These are phyloP conservation scores for Xylaria venustula DNA, from an alignment of 495 filamentous ascomycete genomes.

Conservation along the genomic window DNA sequence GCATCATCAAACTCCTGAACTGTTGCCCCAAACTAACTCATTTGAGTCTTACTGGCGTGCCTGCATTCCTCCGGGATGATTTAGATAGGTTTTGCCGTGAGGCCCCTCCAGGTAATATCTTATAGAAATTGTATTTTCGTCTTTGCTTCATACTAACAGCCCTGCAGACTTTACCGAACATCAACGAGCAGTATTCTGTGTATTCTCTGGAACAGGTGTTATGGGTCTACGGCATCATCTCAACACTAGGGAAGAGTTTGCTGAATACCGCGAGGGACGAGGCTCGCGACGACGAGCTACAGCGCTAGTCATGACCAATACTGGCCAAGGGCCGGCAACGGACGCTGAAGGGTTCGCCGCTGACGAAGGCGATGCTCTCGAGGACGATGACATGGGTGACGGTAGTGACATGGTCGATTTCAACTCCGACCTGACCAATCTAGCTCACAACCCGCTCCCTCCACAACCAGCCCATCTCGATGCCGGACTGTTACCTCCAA, in stretches of 20 bases:
- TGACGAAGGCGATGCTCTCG: slow-evolving; percentile 38
- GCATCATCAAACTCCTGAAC: slow-evolving; percentile 85
- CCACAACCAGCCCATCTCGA: slow-evolving; percentile 18
- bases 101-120: slow-evolving; percentile 65
- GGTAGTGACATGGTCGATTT: slow-evolving; percentile 41
- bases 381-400: slow-evolving; percentile 46
- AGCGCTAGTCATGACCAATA: slow-evolving; percentile 7
- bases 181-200: slow-evolving; percentile 93
- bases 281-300: slow-evolving; percentile 1
- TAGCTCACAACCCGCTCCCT: slow-evolving; percentile 7
- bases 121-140: background rate
- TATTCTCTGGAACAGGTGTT: slow-evolving; percentile 91
- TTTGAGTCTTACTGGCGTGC: slow-evolving; percentile 92
- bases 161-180: slow-evolving; percentile 87
- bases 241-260: slow-evolving; percentile 51
- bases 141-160: slow-evolving; percentile 26
- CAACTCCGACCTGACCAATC: slow-evolving; percentile 12
- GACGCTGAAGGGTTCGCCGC: slow-evolving; percentile 26
- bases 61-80: slow-evolving; percentile 73
- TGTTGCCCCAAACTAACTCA: slow-evolving; percentile 91
- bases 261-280: slow-evolving; percentile 16
- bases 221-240: slow-evolving; percentile 71
- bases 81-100: slow-evolving; percentile 80
- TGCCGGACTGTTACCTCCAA: background rate
- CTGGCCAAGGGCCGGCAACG: slow-evolving; percentile 13